Evolutionary conservation across 768 basidiomycete species (phyloP), one percentile per base, ranked within the genome.

Genomic region (Auricularia sp.): DNA sequence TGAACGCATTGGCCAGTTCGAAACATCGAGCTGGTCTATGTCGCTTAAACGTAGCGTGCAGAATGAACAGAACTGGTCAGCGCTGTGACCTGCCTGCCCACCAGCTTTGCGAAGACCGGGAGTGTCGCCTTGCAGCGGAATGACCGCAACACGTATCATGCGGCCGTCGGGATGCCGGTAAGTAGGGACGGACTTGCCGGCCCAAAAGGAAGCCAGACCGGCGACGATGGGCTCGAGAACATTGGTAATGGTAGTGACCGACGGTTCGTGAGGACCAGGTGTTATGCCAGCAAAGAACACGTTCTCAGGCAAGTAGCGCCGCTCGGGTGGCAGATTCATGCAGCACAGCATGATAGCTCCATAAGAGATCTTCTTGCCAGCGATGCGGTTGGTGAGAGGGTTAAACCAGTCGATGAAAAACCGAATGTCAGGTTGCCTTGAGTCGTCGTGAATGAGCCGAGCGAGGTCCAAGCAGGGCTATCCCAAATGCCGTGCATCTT

Each of bases 261-360:
- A 70, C 1, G 80, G 79, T 56, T 77, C 73, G 0, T 71, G 65
- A 0, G 79, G 80, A 0, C 80, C 78, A 3, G 78, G 77, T 23
- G 79, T 76, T 62, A 81, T 67, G 0, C 74, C 77, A 1, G 72
- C 77, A 0, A 81, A 69, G 65, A 72, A 80, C 69, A 81, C 74
- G 64, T 81, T 80, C 65, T 79, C 73, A 0, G 68, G 67, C 11
- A 74, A 71, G 64, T 77, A 80, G 3, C 72, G 67, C 0, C 76
- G 62, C 16, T 76, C 67, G 0, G 71, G 70, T 0, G 78, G 78
- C 0, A 79, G 70, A 66, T 79, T 79, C 7, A 77, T 62, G 64
- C 73, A 76, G 8, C 71, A 70, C 59, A 78, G 63, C n/a, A 71
- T 74, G 3, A 80, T 70, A 1, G 68, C 68, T 1, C 74, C 72